These are phyloP conservation scores for Lentinus tigrinus DNA, from an alignment of 768 basidiomycete species.

Conservation along the genomic window DNA sequence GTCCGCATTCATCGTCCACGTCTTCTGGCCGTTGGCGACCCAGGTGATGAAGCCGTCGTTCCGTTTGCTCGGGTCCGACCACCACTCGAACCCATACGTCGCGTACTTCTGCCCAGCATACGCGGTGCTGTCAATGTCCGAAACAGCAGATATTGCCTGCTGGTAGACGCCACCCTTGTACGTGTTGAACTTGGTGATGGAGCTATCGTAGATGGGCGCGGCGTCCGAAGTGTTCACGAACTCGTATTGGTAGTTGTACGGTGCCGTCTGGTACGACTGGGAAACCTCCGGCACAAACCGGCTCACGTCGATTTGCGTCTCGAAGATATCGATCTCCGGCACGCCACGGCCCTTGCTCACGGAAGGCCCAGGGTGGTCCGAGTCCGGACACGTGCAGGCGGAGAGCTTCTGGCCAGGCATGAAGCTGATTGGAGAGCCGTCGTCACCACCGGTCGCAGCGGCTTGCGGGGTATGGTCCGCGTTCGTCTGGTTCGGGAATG, in stretches of 20 bases:
- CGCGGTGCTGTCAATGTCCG: constrained; percentile 49
- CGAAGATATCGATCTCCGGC: constrained; percentile 92
- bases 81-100: constrained; percentile 79
- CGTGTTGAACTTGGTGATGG: constrained; percentile 54
- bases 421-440: constrained; percentile 62
- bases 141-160: constrained; percentile 71
- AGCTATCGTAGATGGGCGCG: constrained; percentile 50
- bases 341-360: constrained; percentile 65
- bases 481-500: constrained; percentile 76
- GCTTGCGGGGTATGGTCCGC: constrained; percentile 57
- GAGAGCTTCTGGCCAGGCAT: constrained; percentile 86
- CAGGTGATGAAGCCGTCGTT: constrained; percentile 81
- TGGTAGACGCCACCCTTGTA: constrained; percentile 74
- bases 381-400: constrained; percentile 82
- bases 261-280: constrained; percentile 79
- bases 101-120: constrained; percentile 58
- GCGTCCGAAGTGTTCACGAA: constrained; percentile 54
- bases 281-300: constrained; percentile 64
- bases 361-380: constrained; percentile 86
- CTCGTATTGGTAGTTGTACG: constrained; percentile 69
- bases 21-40: constrained; percentile 61
- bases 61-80: constrained; percentile 66
- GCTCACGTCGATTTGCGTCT: constrained; percentile 67
- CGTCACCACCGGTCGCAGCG: constrained; percentile 49
- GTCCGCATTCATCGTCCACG: constrained; percentile 71